Percentiles rank a stretch among this genome's conserved stretches.
Evolutionary conservation across 2,329 filamentous ascomycete species (phyloP).

Genomic region (Verticillium dahliae): DNA sequence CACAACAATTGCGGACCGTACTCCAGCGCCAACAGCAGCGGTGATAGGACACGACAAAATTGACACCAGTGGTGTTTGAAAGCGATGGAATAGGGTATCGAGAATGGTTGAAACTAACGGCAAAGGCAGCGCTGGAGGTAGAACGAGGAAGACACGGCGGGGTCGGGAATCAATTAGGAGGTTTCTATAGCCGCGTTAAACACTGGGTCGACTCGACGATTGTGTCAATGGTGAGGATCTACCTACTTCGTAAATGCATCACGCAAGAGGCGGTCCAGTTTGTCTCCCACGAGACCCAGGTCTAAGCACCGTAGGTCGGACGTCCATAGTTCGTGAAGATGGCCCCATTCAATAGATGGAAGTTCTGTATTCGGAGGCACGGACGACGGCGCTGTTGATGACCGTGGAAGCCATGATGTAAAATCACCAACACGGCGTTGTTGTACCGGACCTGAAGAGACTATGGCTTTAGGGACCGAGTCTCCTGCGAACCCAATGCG

Average conservation of each 20-base stretch:
- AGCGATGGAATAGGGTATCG: conserved; percentile 72
- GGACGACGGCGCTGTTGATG: conserved; percentile 22
- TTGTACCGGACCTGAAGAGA: conserved; percentile 69
- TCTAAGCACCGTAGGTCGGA: conserved; percentile 68
- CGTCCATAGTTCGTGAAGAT: conserved; percentile 69
- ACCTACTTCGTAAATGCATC: conserved; percentile 72
- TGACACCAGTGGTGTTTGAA: conserved; percentile 74
- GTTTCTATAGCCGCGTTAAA: conserved; percentile 33
- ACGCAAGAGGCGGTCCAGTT: conserved; percentile 74
- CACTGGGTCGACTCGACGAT: neutral
- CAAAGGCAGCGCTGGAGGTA: conserved; percentile 73
- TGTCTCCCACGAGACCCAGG: conserved; percentile 75
- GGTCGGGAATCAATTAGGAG: conserved; percentile 69
- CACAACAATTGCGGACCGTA: conserved; percentile 79
- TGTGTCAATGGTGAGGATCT: neutral
- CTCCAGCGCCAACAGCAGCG: conserved; percentile 68
- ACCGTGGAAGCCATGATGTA: conserved; percentile 57
- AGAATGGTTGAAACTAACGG: conserved; percentile 70
- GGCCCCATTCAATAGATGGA: conserved; percentile 50
- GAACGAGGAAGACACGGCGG: conserved; percentile 64
- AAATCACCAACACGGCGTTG: conserved; percentile 78
- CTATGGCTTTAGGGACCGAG: conserved; percentile 61
- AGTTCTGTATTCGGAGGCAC: conserved; percentile 37
- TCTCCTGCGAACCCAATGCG: conserved; percentile 85
- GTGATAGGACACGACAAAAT: conserved; percentile 74